Evolutionary conservation across 345 rosid genomes (phyloP).

Genomic region (Acer yangbiense): DNA sequence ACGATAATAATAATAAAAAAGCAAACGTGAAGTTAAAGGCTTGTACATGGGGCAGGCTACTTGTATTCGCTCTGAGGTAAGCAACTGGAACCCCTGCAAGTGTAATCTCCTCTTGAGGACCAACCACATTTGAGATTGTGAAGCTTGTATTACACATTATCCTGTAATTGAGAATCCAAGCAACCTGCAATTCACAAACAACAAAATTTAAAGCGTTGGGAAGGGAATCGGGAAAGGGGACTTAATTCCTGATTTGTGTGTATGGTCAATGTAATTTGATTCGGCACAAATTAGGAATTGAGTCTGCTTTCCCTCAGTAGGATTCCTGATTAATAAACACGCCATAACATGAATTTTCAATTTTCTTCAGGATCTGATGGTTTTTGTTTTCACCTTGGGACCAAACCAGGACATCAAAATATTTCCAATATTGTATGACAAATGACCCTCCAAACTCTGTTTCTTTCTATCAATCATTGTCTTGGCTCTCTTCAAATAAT

Average conservation of each 20-base stretch:
- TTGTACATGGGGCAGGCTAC: slow-evolving; percentile 51
- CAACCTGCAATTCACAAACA: slow-evolving; percentile 32
- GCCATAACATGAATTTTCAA: no score
- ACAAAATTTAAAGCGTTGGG: no score
- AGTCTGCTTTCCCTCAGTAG: no score
- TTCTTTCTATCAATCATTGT: slow-evolving; percentile 55
- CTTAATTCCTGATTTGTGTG: no score
- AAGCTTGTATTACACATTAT: slow-evolving; percentile 53
- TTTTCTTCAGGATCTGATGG: neutral
- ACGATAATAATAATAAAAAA: neutral
- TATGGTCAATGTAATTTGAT: no score
- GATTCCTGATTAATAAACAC: no score
- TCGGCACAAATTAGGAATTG: no score
- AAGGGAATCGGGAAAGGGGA: no score
- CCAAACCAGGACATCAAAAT: slow-evolving; percentile 44
- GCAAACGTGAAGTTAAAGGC: neutral
- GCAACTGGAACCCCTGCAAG: slow-evolving; percentile 46
- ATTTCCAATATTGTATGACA: slow-evolving; percentile 46
- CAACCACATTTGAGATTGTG: slow-evolving; percentile 56
- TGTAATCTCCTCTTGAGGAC: slow-evolving; percentile 53
- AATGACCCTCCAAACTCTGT: slow-evolving; percentile 46
- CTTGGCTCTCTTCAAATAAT: slow-evolving; percentile 52
- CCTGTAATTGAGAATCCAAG: slow-evolving; percentile 48
- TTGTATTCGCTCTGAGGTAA: slow-evolving; percentile 39
- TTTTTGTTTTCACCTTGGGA: slow-evolving; percentile 36